Percentiles rank a stretch among this genome's conserved stretches.
Evolutionary conservation across 78 protist species (phyloP).

Genomic region (Creolimax fragrantissima): DNA sequence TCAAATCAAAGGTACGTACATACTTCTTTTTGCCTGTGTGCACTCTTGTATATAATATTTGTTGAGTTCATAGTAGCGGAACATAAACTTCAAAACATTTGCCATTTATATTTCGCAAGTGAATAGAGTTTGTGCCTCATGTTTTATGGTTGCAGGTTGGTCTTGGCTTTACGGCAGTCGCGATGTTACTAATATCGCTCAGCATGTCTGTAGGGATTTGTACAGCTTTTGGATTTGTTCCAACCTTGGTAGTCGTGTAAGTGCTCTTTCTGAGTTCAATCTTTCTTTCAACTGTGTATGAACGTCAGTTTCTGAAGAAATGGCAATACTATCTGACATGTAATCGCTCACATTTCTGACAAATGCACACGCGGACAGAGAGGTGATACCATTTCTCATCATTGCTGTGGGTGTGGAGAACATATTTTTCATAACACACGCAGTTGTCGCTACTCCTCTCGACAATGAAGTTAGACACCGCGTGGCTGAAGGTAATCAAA

Average conservation of each 20-base stretch:
- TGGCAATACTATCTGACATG: too few species aligned
- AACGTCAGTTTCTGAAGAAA: too few species aligned
- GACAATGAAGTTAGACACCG: constrained; percentile 8
- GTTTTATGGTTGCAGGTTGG: background rate
- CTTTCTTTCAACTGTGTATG: too few species aligned
- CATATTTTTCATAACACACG: constrained; percentile 30
- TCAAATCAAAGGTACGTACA: constrained; percentile 3
- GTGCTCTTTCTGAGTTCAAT: too few species aligned
- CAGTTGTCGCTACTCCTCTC: constrained; percentile 16
- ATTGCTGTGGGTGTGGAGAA: constrained; percentile 34
- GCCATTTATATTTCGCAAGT: too few species aligned
- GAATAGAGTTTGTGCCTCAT: background rate
- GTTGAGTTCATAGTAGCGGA: background rate
- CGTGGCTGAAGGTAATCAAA: constrained; percentile 16
- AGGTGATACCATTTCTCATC: constrained; percentile 36
- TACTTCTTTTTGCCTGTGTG: background rate
- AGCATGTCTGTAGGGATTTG: constrained; percentile 30
- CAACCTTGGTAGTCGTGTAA: constrained; percentile 13
- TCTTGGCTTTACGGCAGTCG: constrained; percentile 30
- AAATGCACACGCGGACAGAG: too few species aligned
- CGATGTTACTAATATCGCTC: constrained; percentile 2
- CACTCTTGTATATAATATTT: background rate
- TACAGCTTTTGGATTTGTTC: constrained; percentile 7
- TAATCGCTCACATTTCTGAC: too few species aligned
- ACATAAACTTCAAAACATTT: background rate